These are phyloP conservation scores for Phialophora macrospora DNA, from an alignment of 2,329 filamentous ascomycete genomes.

Conservation along the genomic window DNA sequence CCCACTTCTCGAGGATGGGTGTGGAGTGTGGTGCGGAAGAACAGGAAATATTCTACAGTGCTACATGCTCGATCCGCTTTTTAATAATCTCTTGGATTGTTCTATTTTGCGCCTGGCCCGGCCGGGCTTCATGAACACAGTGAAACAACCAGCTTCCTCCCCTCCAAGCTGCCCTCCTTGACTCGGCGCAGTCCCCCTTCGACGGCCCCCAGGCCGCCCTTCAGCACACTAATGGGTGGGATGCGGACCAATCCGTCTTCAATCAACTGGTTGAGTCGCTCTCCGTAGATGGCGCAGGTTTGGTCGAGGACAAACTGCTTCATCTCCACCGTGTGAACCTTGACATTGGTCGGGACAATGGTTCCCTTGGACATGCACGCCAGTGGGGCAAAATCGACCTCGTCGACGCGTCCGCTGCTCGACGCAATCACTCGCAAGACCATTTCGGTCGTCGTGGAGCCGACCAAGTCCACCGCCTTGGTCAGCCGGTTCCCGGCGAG, in stretches of 20 bases:
- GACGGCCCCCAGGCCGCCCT: slow-evolving; percentile 45
- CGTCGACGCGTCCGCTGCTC: slow-evolving; percentile 16
- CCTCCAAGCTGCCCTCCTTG: slow-evolving; percentile 45
- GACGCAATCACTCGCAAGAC: slow-evolving; percentile 41
- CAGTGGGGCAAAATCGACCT: slow-evolving; percentile 45
- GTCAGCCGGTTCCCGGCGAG: slow-evolving; percentile 42
- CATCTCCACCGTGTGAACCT: slow-evolving; percentile 48
- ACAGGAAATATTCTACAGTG: no score
- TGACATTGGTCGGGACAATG: slow-evolving; percentile 40
- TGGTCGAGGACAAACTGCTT: slow-evolving; percentile 48
- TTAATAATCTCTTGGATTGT: not conserved
- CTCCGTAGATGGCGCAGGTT: slow-evolving; percentile 41
- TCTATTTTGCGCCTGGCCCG: no score
- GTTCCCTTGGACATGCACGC: slow-evolving; percentile 43
- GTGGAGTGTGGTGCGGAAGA: no score
- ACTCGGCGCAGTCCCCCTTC: slow-evolving; percentile 44
- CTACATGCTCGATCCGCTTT: no score
- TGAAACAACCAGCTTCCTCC: slow-evolving; percentile 45
- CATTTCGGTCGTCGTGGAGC: slow-evolving; percentile 44
- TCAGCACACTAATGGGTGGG: slow-evolving; percentile 44
- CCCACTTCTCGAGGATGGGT: no score
- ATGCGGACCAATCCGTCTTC: slow-evolving; percentile 41
- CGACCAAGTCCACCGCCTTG: slow-evolving; percentile 49
- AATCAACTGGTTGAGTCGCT: slow-evolving; percentile 44
- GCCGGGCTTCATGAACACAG: slow-evolving; percentile 21